Evolutionary conservation across 345 rosid genomes (phyloP), one percentile per base, ranked within the genome.

Genomic region (Linum lewisii): DNA sequence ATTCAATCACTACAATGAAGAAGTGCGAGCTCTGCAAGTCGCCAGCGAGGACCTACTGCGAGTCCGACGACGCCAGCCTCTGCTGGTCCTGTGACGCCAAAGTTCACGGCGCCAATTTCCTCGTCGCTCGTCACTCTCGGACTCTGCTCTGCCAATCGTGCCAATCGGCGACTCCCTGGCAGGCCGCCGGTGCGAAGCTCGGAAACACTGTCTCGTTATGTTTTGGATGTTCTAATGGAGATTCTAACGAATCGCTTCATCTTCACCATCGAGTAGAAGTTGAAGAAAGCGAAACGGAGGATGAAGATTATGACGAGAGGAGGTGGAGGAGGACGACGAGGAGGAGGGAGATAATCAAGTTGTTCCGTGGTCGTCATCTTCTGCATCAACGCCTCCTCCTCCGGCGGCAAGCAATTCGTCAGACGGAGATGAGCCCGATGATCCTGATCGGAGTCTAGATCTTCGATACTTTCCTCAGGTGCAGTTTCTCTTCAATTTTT

Each of bases 101-200:
- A 0, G 47, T 42, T 3, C 47, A 42, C 47, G 47, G 47, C 7
- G 47, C 47, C 11, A 42, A 42, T 15, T 42, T 42, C 47, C 86
- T 85, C 51, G 93, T 85, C 6, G 88, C 93, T 0, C 65, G 86
- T 14, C 93, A 85, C 65, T 53, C 69, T 18, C 72, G 93, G 15
- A 64, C 65, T 22, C 84, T 85, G 9, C 85, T 85, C 26, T 85
- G 93, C 67, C 74, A 70, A 54, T 47, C 61, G 16, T 85, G 93
- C 60, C 74, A 73, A 51, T 75, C 76, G 19, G 66, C 38, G 13
- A 83, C 93, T 23, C 83, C 81, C 1, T 81, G 88, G 93, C 74
- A 68, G 61, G 88, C 93, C 66, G 68, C 82, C 59, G 88, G 93
- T 10, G 65, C 73, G n/a, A 63, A 64, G 61, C 81, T 83, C 25